Conservation (phyloP, 371 early-diverging fungal genomes). For the Fennellomyces sp. region DNA sequence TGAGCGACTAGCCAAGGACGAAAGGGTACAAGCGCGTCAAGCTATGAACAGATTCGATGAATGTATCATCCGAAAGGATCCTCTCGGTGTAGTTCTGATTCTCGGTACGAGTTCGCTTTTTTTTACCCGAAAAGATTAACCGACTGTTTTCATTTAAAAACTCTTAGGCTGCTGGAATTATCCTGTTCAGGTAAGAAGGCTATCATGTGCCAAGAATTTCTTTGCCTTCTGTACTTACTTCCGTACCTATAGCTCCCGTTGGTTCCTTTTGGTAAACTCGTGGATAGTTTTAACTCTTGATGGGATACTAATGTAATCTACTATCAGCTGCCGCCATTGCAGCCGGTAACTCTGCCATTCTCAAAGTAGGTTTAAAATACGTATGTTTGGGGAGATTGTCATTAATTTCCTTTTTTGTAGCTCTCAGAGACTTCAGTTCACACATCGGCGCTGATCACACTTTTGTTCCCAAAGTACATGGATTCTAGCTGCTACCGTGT, state of each 20-base stretch:
- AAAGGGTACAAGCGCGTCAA: conserved; percentile 32
- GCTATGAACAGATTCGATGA: conserved; percentile 33
- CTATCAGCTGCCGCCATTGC: conserved; percentile 80
- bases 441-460: conserved; percentile 66
- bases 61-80: conserved; percentile 67
- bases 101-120: conserved; percentile 31
- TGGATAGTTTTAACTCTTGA: too few species aligned
- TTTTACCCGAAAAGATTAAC: neutral
- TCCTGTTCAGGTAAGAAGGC: conserved; percentile 37
- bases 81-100: conserved; percentile 75
- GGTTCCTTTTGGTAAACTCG: conserved; percentile 39
- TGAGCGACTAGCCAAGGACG: conserved; percentile 63
- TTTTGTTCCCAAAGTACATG: conserved; percentile 73
- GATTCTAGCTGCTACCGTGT: conserved; percentile 70
- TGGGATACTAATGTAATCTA: too few species aligned
- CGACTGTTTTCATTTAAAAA: neutral
- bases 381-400: neutral
- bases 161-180: conserved; percentile 47
- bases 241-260: conserved; percentile 20
- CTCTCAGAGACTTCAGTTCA: conserved; percentile 80
- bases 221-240: neutral
- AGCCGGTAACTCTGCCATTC: conserved; percentile 80
- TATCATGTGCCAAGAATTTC: conserved; percentile 5
- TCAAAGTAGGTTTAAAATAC: conserved; percentile 52
- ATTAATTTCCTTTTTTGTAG: conserved; percentile 11